Conservation (phyloP, 2,329 filamentous ascomycete species). For the Ophiostoma sp. region DNA sequence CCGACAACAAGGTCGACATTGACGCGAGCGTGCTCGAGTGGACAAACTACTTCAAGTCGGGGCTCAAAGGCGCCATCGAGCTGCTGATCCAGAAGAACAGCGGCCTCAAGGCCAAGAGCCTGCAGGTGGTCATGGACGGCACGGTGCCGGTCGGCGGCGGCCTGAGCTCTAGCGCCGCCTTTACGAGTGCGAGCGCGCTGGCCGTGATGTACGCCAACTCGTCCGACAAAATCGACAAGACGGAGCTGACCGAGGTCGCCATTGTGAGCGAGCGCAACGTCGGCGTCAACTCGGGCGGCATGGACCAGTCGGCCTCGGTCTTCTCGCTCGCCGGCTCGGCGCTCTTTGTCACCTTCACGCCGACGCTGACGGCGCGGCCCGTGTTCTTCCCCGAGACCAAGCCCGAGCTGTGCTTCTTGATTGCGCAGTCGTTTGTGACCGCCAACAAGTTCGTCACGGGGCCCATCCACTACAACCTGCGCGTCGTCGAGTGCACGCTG, state of each 20-base stretch:
- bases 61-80: constrained; percentile 73
- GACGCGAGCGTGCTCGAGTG: constrained; percentile 83
- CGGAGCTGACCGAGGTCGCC: constrained; percentile 82
- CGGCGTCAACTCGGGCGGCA: constrained; percentile 93
- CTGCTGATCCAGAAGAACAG: constrained; percentile 47
- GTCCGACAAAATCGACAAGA: constrained; percentile 69
- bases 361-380: constrained; percentile 67
- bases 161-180: constrained; percentile 87
- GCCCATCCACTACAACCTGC: constrained; percentile 91
- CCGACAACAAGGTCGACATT: constrained; percentile 60
- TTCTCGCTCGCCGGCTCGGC: constrained; percentile 83
- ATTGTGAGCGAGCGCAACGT: constrained; percentile 92
- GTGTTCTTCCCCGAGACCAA: constrained; percentile 75
- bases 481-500: constrained; percentile 90
- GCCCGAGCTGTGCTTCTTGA: constrained; percentile 75
- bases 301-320: constrained; percentile 96
- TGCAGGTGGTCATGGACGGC: constrained; percentile 87
- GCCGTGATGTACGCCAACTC: constrained; percentile 78
- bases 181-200: constrained; percentile 83
- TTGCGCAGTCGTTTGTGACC: constrained; percentile 88
- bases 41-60: constrained; percentile 98
- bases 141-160: constrained; percentile 89
- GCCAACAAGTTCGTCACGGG: constrained; percentile 93
- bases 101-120: constrained; percentile 62
- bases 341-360: constrained; percentile 84